Evolutionary conservation across 2,329 filamentous ascomycete species (phyloP), one percentile per base, ranked within the genome.

Genomic region (Pseudogymnoascus sp.): DNA sequence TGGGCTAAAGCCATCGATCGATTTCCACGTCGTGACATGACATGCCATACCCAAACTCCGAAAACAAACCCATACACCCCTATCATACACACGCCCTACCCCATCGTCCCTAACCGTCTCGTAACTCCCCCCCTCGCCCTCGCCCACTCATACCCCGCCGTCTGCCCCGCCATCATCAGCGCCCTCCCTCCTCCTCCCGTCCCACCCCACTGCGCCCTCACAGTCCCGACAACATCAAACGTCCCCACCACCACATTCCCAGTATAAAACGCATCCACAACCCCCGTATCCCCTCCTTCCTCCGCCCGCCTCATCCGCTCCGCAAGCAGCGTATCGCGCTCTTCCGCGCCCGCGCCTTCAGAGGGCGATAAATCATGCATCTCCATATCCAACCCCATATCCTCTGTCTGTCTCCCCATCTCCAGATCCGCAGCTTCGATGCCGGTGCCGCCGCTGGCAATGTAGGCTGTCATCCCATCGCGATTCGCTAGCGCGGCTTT

Each of bases 381-480:
- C 63, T 47, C 50, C 32, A 25, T 62, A 50, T 34, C 16, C 22
- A 8, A 22, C 30, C 2, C 34, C 37, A 28, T 32, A 54, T 38
- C 20, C 47, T 20, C 16, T 28, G 3, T 41, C n/a, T 16, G 60
- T 20, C 61, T 60, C 41, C 68, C 68, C 61, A 72, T 62, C 59
- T 72, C 70, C 18, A 71, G 67, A 62, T 68, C 68, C 22, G 62
- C 71, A 1, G 69, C 66, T 64, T 72, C 70, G 64, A 61, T 70
- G 67, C 60, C 72, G 68, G 14, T 32, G 30, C 18, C 9, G 50
- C 57, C 20, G 5, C 34, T 12, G 59, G 62, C 9, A 8, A 57
- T 57, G 14, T 30, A 57, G 6, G 60, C 50, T 11, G 61, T 57
- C 18, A 66, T 60, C 18, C 20, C 25, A 28, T 43, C 58, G 4